Base-by-base conservation (phyloP, 352 stramenopile species). In the Sclerospora graminicola region DNA sequence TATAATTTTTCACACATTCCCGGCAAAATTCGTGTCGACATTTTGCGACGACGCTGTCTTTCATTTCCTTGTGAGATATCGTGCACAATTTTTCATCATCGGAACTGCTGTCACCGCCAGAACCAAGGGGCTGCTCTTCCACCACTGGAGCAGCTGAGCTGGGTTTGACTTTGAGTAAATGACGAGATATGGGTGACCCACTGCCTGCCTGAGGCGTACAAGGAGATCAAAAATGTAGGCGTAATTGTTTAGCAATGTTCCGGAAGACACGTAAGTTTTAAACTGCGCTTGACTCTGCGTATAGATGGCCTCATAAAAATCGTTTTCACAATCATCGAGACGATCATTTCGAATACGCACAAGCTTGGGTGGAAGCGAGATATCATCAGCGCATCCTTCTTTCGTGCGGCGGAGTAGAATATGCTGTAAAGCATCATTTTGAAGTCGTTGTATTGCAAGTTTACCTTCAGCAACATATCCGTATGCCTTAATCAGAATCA, bases 401-500 rank as follows among this genome's bases (percentile, higher is more conserved):
- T 99, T 99, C 8, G 97, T 99, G 8, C 97, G 79, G 4, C 97
- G 87, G 8, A 99, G 66, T 40, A 99, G 57, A 45, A 97, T 94
- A 44, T 93, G 79, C 40, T 95, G 82, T 4, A 94, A 63, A 27
- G 92, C 70, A 33, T 95, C 84, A 44, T 96, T 89, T 51, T 98
- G 97, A 8, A 99, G 69, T 18, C 84, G 84, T 27, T 98, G 84
- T 89, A 99, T 98, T 2, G 96, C 96, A 24, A 86, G 50, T 37
- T 93, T 89, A 9, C 90, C 91, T 38, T 97, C 85, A 2, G 78
- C 87, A 31, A 96, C 69, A 45, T 97, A 97, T 21, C 89, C 90
- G 42, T 96, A 97, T n/a, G 89, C 73, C 54, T 98, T 89, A 45
- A 99, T 99, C 5, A 96, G 96, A 48, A 99, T 99, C 5, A 99